phyloP scores from a whole-genome alignment of 345 rosid genomes.

The Camelina neglecta region DNA sequence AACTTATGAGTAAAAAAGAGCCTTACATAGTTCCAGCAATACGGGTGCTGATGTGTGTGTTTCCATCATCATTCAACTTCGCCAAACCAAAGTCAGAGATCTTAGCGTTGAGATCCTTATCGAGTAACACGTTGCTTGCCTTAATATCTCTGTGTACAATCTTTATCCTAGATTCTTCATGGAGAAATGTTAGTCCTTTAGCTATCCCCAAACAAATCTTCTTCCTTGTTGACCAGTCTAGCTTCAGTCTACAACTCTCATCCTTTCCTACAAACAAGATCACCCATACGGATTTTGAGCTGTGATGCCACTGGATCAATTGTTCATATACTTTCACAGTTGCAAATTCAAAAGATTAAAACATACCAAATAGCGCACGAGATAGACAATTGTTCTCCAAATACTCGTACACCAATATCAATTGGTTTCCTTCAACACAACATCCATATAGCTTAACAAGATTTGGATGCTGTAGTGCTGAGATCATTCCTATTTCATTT shows the following conservation, averaged over 20 bases:
- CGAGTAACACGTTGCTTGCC: slow-evolving; percentile 88
- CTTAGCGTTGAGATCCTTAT: slow-evolving; percentile 78
- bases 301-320: too few relatives aligned
- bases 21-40: slow-evolving; percentile 90
- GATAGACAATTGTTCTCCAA: slow-evolving; percentile 78
- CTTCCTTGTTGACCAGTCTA: slow-evolving; percentile 76
- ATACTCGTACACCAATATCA: slow-evolving; percentile 72
- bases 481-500: slow-evolving; percentile 78
- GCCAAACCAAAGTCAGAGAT: slow-evolving; percentile 96
- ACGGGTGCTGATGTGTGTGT: slow-evolving; percentile 86
- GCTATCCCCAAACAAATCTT: slow-evolving; percentile 78
- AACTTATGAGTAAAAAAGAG: slow-evolving; percentile 4
- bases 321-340: not conserved
- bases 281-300: slow-evolving; percentile 9
- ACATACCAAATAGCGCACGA: slow-evolving; percentile 66
- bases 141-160: slow-evolving; percentile 95
- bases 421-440: slow-evolving; percentile 77
- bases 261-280: slow-evolving; percentile 57
- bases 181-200: slow-evolving; percentile 78
- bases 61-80: slow-evolving; percentile 78
- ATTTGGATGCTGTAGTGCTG: slow-evolving; percentile 81
- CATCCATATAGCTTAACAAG: slow-evolving; percentile 78
- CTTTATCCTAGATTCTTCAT: slow-evolving; percentile 81
- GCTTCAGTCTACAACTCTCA: slow-evolving; percentile 50
- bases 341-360: not conserved